Conservation (phyloP, 441 rosid species). For the Erysimum cheiri region DNA sequence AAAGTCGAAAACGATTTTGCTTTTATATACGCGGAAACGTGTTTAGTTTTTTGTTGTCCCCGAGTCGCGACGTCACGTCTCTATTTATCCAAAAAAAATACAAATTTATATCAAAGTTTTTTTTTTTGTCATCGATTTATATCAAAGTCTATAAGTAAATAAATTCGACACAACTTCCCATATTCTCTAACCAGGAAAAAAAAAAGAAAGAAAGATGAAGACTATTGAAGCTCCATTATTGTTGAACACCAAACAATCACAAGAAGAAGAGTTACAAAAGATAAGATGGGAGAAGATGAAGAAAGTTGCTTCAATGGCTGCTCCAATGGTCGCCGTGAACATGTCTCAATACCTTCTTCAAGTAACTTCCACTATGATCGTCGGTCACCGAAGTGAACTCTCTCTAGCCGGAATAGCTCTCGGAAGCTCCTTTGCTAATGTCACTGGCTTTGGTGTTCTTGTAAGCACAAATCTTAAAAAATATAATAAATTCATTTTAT, state of each 20-base stretch:
- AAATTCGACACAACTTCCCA: slow-evolving; percentile 17
- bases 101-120: background rate
- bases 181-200: background rate
- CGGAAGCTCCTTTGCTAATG: slow-evolving; percentile 42
- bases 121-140: background rate
- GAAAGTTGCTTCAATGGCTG: slow-evolving; percentile 45
- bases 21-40: background rate
- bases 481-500: too few species aligned
- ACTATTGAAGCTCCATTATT: slow-evolving; percentile 29
- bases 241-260: slow-evolving; percentile 13
- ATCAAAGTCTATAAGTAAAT: background rate
- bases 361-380: slow-evolving; percentile 42
- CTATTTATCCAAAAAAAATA: background rate
- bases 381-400: slow-evolving; percentile 36
- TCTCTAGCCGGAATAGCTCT: slow-evolving; percentile 40
- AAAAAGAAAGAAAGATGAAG: background rate
- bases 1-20: slow-evolving; percentile 16
- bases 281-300: slow-evolving; percentile 42
- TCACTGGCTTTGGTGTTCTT: slow-evolving; percentile 42
- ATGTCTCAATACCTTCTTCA: slow-evolving; percentile 44
- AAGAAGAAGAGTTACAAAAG: slow-evolving; percentile 13
- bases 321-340: slow-evolving; percentile 41
- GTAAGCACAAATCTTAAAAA: slow-evolving; percentile 10
- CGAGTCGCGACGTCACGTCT: background rate
- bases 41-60: background rate